Evolutionary conservation across 768 basidiomycete species (phyloP).

Genomic region (Tubosaeta sp.): DNA sequence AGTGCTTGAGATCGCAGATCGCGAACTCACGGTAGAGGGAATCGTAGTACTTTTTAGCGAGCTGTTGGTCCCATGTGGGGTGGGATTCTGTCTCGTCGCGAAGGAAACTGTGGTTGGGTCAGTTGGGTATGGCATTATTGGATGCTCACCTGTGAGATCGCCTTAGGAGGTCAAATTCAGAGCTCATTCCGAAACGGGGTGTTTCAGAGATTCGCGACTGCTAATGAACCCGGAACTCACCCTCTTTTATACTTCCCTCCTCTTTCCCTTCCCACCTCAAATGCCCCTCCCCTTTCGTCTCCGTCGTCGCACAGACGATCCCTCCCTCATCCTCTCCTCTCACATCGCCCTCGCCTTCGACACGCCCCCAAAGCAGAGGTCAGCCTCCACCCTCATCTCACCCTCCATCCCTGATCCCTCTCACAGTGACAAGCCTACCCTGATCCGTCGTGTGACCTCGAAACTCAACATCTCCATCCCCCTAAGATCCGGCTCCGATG

Average conservation of each 20-base stretch:
- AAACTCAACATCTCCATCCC: constrained; percentile 24
- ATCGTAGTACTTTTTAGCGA: constrained; percentile 86
- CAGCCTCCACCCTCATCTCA: constrained; percentile 5
- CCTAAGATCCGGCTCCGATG: constrained; percentile 1
- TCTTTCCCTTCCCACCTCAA: background rate
- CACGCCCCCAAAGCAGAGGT: background rate
- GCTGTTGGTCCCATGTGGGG: constrained; percentile 73
- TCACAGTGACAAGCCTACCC: constrained; percentile 7
- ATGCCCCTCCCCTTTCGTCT: constrained; percentile 18
- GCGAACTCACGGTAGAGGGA: constrained; percentile 90
- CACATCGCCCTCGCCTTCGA: background rate
- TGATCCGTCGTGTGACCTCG: constrained; percentile 30
- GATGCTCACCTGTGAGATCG: constrained; percentile 52
- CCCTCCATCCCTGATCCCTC: background rate
- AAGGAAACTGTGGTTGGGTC: constrained; percentile 55
- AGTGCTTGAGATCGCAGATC: constrained; percentile 91
- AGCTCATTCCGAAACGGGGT: background rate
- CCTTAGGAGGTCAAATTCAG: constrained; percentile 77
- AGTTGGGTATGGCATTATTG: background rate
- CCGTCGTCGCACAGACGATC: constrained; percentile 23
- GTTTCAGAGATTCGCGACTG: constrained; percentile 1
- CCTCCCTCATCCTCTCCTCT: constrained; percentile 4
- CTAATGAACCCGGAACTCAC: too few relatives aligned
- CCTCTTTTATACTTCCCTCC: too few relatives aligned
- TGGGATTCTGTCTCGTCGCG: constrained; percentile 40